A percentile compares a stretch with the other conserved stretches of the same genome.
Conservation (phyloP, 192 early-diverging fungal genomes). For the Spizellomyces punctatus region DNA sequence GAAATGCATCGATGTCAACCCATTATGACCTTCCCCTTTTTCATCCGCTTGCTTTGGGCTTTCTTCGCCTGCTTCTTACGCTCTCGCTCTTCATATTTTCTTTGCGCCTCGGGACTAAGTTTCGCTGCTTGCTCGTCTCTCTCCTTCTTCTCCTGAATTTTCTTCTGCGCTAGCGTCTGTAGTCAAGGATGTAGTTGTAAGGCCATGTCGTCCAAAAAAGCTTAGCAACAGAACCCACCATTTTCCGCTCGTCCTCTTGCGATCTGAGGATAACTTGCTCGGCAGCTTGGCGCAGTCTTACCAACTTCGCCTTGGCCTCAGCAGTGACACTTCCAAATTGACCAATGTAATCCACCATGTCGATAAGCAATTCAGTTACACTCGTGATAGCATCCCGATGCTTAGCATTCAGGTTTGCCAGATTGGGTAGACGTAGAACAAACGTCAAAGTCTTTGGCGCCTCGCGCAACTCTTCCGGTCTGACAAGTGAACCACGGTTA, state of each 20-base stretch:
- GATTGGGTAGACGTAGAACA: constrained; percentile 39
- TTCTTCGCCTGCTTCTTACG: constrained; percentile 72
- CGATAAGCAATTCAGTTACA: constrained; percentile 33
- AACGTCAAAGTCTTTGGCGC: constrained; percentile 38
- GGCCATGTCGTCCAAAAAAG: not conserved
- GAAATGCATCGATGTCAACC: not conserved
- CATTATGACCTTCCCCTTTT: constrained; percentile 51
- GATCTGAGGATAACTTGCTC: constrained; percentile 63
- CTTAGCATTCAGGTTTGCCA: constrained; percentile 13
- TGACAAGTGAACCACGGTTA: constrained; percentile 25
- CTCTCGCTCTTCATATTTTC: constrained; percentile 85
- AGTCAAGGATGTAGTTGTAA: not conserved
- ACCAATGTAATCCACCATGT: constrained; percentile 50
- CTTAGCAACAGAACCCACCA: constrained; percentile 28
- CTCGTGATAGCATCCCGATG: constrained; percentile 1
- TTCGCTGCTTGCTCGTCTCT: constrained; percentile 68
- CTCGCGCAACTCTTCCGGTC: constrained; percentile 51
- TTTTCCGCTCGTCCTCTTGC: constrained; percentile 68
- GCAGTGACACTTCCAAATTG: constrained; percentile 33
- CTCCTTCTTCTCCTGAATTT: constrained; percentile 67
- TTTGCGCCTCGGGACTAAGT: constrained; percentile 76
- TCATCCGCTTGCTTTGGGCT: constrained; percentile 56
- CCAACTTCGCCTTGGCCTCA: constrained; percentile 57
- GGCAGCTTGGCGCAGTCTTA: constrained; percentile 67
- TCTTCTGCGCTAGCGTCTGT: constrained; percentile 62